A percentile compares a stretch with the other conserved stretches of the same genome.
Evolutionary conservation across 2,329 filamentous ascomycete genomes (phyloP).

Genomic region (Colletotrichum navitas): DNA sequence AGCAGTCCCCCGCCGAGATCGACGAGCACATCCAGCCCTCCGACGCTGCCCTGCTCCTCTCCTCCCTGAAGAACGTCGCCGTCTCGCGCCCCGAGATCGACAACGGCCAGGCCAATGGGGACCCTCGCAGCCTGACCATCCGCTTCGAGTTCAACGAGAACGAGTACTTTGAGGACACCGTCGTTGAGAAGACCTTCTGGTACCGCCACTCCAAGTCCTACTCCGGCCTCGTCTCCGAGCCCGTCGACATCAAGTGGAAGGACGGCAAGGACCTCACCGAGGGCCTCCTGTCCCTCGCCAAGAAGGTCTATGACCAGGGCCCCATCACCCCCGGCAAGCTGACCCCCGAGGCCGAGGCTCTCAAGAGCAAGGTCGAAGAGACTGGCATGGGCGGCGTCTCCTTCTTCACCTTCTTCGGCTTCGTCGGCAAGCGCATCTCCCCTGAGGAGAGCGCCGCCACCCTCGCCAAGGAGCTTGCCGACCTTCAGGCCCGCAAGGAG

Average conservation of each 20-base stretch:
- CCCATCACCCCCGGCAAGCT: conserved; percentile 53
- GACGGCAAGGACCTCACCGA: conserved; percentile 85
- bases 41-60: conserved; percentile 80
- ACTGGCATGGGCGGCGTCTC: conserved; percentile 75
- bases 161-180: conserved; percentile 81
- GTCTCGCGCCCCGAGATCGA: conserved; percentile 85
- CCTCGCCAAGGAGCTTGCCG: conserved; percentile 70
- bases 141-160: conserved; percentile 85
- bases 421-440: conserved; percentile 76
- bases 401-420: conserved; percentile 94
- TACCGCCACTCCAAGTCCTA: conserved; percentile 79
- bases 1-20: conserved; percentile 86
- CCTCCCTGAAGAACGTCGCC: conserved; percentile 74
- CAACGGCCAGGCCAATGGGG: conserved; percentile 68
- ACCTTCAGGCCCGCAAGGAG: conserved; percentile 61
- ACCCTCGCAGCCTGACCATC: conserved; percentile 84
- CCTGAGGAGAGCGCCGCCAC: conserved; percentile 78
- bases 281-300: conserved; percentile 81
- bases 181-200: conserved; percentile 93
- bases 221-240: conserved; percentile 86
- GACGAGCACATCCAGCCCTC: conserved; percentile 88
- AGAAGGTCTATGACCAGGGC: conserved; percentile 72
- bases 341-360: conserved; percentile 62
- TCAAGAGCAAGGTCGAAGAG: conserved; percentile 68
- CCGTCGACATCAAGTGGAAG: conserved; percentile 91